phyloP scores from a whole-genome alignment of 1,284 basidiomycete genomes.

The Cerioporus squamosus region DNA sequence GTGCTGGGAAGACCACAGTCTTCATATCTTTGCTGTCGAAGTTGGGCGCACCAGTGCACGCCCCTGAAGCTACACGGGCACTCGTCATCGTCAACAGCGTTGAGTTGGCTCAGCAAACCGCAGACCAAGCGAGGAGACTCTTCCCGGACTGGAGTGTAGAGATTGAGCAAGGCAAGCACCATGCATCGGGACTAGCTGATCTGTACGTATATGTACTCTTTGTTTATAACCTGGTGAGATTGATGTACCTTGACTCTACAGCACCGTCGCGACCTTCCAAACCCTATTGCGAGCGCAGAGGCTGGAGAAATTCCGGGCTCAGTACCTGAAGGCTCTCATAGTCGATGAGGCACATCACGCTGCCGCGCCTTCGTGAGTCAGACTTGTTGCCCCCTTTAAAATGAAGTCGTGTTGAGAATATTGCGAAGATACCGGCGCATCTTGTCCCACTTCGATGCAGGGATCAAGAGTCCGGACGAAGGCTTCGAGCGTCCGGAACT shows the following conservation, averaged over 20 bases:
- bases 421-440: slow-evolving; percentile 72
- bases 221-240: not conserved
- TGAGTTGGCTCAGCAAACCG: slow-evolving; percentile 89
- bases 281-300: slow-evolving; percentile 74
- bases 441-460: slow-evolving; percentile 74
- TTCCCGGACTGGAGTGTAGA: slow-evolving; percentile 84
- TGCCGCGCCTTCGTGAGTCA: slow-evolving; percentile 81
- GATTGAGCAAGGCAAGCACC: slow-evolving; percentile 89
- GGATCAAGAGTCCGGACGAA: slow-evolving; percentile 58
- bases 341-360: slow-evolving; percentile 97
- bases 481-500: slow-evolving; percentile 37
- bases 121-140: slow-evolving; percentile 68
- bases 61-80: slow-evolving; percentile 56
- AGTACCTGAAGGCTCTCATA: slow-evolving; percentile 79
- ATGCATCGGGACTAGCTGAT: slow-evolving; percentile 83
- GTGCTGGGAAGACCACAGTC: slow-evolving; percentile 92
- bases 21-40: slow-evolving; percentile 82
- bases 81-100: slow-evolving; percentile 87
- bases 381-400: not conserved
- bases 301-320: slow-evolving; percentile 81
- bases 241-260: slow-evolving; percentile 35
- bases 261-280: slow-evolving; percentile 93
- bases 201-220: slow-evolving; percentile 56
- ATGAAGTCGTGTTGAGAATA: not conserved
- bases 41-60: slow-evolving; percentile 47